A percentile compares a stretch with the other conserved stretches of the same genome.
Evolutionary conservation across 2,329 filamentous ascomycete species (phyloP).

Genomic region (Neonectria coccinea): DNA sequence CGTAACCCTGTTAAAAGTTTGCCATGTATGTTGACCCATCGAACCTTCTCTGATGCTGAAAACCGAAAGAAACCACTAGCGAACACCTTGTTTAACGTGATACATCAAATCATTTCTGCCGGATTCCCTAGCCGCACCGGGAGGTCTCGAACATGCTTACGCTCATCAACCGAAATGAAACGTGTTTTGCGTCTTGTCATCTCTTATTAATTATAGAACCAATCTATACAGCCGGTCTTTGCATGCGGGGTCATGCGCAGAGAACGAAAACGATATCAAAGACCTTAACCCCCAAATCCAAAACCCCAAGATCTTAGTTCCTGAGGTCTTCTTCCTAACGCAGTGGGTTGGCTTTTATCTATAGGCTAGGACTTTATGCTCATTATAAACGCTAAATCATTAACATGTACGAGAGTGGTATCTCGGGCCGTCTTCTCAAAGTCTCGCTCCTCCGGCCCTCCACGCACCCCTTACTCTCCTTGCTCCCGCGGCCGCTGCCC

Average conservation of each 20-base stretch:
- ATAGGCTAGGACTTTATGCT: neutral
- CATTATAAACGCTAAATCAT: slow-evolving; percentile 1
- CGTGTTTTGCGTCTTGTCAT: neutral
- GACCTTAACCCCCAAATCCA: no score
- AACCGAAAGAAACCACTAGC: neutral
- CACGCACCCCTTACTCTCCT: slow-evolving; percentile 52
- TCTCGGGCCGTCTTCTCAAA: slow-evolving; percentile 36
- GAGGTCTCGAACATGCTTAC: neutral
- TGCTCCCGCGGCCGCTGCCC: slow-evolving; percentile 58
- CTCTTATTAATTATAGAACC: no score
- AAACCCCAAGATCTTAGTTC: no score
- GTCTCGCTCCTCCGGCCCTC: slow-evolving; percentile 50
- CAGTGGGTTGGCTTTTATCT: no score
- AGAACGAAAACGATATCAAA: no score
- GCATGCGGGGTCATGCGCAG: no score
- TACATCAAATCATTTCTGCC: neutral
- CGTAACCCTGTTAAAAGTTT: neutral
- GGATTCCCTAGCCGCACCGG: neutral
- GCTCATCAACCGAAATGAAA: neutral
- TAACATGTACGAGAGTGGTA: slow-evolving; percentile 5
- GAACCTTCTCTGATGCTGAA: neutral
- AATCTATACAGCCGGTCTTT: no score
- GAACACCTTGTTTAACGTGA: neutral
- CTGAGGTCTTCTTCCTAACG: no score
- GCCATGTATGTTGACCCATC: neutral